Evolutionary conservation across 2,329 filamentous ascomycete genomes (phyloP).

Genomic region (Colletotrichum tropicale): DNA sequence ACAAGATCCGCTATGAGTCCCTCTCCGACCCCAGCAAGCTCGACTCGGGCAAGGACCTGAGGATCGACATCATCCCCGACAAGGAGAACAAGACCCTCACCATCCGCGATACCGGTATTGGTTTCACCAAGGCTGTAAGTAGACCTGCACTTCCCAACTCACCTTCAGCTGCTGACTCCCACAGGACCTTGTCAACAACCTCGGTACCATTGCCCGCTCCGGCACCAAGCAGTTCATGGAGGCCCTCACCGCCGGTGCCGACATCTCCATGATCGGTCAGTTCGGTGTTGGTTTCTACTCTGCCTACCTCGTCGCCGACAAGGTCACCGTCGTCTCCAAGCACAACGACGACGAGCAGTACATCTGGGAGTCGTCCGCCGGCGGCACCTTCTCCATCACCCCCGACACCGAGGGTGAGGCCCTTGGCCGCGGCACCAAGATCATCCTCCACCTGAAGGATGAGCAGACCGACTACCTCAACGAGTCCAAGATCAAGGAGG

Average conservation of each 20-base stretch:
- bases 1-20: slow-evolving; percentile 99
- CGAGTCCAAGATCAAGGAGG: slow-evolving; percentile 99
- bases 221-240: slow-evolving; percentile 99
- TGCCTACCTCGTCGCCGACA: slow-evolving; percentile 98
- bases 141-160: not conserved
- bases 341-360: slow-evolving; percentile 99
- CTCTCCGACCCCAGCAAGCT: slow-evolving; percentile 97
- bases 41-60: slow-evolving; percentile 95
- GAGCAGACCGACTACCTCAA: slow-evolving; percentile 99
- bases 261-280: slow-evolving; percentile 99
- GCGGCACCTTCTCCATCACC: slow-evolving; percentile 94
- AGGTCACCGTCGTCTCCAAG: slow-evolving; percentile 95
- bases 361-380: slow-evolving; percentile 97
- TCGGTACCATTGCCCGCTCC: slow-evolving; percentile 98
- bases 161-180: slow-evolving; percentile 38
- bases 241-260: slow-evolving; percentile 95
- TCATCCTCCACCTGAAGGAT: slow-evolving; percentile 98
- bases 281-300: slow-evolving; percentile 99
- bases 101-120: slow-evolving; percentile 97
- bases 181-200: slow-evolving; percentile 98
- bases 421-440: slow-evolving; percentile 94
- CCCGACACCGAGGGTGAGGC: slow-evolving; percentile 90
- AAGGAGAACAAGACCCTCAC: slow-evolving; percentile 97
- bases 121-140: slow-evolving; percentile 99
- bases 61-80: slow-evolving; percentile 98